Evolutionary conservation across 208 protist genomes (phyloP), one percentile per base, ranked within the genome.

Genomic region (Wallacemonas sp.): DNA sequence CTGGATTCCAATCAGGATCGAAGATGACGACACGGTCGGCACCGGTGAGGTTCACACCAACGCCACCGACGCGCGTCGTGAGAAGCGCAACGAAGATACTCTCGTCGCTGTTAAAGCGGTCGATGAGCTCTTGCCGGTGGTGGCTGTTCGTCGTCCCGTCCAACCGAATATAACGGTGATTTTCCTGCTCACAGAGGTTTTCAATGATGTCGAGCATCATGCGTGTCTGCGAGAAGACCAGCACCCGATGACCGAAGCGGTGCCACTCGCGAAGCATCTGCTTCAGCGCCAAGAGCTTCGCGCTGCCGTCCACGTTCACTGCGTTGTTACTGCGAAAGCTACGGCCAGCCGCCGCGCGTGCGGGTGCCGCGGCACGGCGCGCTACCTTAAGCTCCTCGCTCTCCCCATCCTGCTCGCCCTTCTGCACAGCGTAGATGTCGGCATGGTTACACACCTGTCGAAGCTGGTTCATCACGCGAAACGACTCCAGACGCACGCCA

Each of bases 201-300:
- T 99, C 97, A 36, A 99, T 77, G 46, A 99, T 96, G 72, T 99
- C 96, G 17, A 99, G 88, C 97, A 99, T 99, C 77, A 98, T 95
- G 37, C 91, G 73, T 10, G 97, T 98, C 79, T 99, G 98, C 2
- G 91, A 97, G 72, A 99, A 99, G 26, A 99, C 26, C 2, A 99
- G 80, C n/a, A 91, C 97, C 33, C 97, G 92, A 61, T 99, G 97
- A 1, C 82, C 83, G 32, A 95, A 63, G 32, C 57, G 36, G 6
- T 96, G 54, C 98, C 97, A 99, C 66, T 98, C 68, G 1, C 61
- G 69, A 21, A 99, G 71, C 55, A 99, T 79, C 58, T 97, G 65
- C 32, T 85, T 68, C 6, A 99, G 65, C 1, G 98, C 93, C 24
- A 76, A 59, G 29, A 99, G 67, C 79, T 99, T 99, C 10, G 89